Evolutionary conservation across 768 basidiomycete species (phyloP).

Genomic region (Pleurotus tuoliensis): DNA sequence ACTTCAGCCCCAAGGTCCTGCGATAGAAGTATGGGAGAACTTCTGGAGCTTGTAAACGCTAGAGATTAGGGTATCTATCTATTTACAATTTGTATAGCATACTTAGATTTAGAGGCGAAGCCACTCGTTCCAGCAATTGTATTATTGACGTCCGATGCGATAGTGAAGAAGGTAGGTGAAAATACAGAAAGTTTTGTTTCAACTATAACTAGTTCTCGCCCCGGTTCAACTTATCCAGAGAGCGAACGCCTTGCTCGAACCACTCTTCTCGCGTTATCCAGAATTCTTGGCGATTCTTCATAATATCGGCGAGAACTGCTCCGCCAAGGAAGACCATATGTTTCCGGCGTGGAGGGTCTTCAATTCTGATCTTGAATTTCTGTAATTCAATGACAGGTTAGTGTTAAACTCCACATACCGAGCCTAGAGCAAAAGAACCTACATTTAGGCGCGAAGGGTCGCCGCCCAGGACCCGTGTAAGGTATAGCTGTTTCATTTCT

Average conservation of each 20-base stretch:
- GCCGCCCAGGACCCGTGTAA: slow-evolving; percentile 82
- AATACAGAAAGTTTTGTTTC: no score
- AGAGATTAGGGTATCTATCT: background rate
- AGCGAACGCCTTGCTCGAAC: slow-evolving; percentile 82
- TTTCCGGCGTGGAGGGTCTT: slow-evolving; percentile 96
- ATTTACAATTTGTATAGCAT: no score
- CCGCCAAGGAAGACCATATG: slow-evolving; percentile 99
- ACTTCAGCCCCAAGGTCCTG: slow-evolving; percentile 25
- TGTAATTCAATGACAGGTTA: slow-evolving; percentile 25
- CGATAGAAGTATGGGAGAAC: slow-evolving; percentile 39
- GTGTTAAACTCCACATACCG: background rate
- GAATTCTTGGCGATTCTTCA: slow-evolving; percentile 92
- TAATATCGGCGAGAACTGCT: slow-evolving; percentile 97
- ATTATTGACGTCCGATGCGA: no score
- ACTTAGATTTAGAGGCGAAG: no score
- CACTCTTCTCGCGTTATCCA: slow-evolving; percentile 95
- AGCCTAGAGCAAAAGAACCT: slow-evolving; percentile 26
- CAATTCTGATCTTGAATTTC: slow-evolving; percentile 99
- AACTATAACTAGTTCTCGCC: slow-evolving; percentile 33
- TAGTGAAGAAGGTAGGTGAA: no score
- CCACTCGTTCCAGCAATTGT: no score
- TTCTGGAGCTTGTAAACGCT: slow-evolving; percentile 34
- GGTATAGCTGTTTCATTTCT: slow-evolving; percentile 99
- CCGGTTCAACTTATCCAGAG: slow-evolving; percentile 84
- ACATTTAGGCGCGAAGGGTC: slow-evolving; percentile 86